Percentiles rank a stretch among this genome's conserved stretches.
Evolutionary conservation across 2,329 filamentous ascomycete species (phyloP).

Genomic region (Beauveria medogensis): DNA sequence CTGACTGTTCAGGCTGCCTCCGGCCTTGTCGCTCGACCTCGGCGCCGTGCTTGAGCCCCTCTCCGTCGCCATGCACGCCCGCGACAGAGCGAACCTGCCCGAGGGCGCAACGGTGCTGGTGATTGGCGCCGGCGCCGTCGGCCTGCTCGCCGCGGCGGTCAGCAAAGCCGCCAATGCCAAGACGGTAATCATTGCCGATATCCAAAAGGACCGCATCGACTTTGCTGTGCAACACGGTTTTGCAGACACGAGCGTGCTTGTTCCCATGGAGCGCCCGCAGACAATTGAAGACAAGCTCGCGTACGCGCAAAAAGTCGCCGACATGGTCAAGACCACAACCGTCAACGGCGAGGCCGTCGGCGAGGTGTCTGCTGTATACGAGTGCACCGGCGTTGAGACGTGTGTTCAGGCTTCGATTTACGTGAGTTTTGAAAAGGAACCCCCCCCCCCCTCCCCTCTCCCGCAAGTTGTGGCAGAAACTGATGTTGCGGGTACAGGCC

Average conservation of each 20-base stretch:
- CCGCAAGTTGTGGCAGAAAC: background rate
- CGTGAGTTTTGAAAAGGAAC: slow-evolving; percentile 25
- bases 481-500: slow-evolving; percentile 26
- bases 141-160: slow-evolving; percentile 53
- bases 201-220: slow-evolving; percentile 46
- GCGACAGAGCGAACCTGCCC: slow-evolving; percentile 35
- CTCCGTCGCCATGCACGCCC: slow-evolving; percentile 51
- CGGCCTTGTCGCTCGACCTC: slow-evolving; percentile 37
- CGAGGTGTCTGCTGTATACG: slow-evolving; percentile 62
- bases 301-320: slow-evolving; percentile 42
- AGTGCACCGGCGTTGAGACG: slow-evolving; percentile 71
- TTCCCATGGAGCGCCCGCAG: slow-evolving; percentile 40
- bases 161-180: slow-evolving; percentile 36
- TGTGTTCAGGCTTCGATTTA: slow-evolving; percentile 71
- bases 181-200: slow-evolving; percentile 46
- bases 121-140: slow-evolving; percentile 54
- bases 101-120: slow-evolving; percentile 40
- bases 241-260: slow-evolving; percentile 43
- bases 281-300: slow-evolving; percentile 45
- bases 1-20: slow-evolving; percentile 33
- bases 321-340: slow-evolving; percentile 29
- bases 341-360: slow-evolving; percentile 41
- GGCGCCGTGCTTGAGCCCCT: slow-evolving; percentile 54
- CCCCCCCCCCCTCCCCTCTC: no score
- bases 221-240: slow-evolving; percentile 51